These are phyloP conservation scores for Babesia gibsoni DNA, from an alignment of 169 alveolate genomes.

Conservation along the genomic window DNA sequence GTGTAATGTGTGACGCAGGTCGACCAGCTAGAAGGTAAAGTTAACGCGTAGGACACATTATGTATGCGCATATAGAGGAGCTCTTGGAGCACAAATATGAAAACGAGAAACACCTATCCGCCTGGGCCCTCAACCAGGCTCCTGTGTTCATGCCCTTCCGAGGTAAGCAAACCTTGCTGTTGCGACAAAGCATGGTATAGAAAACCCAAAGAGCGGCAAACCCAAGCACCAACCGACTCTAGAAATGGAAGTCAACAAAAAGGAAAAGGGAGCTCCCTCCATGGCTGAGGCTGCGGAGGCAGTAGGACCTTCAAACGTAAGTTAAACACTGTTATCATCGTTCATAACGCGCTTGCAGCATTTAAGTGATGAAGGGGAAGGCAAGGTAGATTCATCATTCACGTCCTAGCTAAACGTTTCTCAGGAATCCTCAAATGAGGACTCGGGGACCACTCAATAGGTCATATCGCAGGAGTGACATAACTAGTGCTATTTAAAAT, in stretches of 20 bases:
- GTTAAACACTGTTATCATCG: too few relatives aligned
- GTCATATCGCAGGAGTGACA: too few relatives aligned
- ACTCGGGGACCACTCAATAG: too few relatives aligned
- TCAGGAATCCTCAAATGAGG: too few relatives aligned
- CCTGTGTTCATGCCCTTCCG: constrained; percentile 68
- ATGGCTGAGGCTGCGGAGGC: constrained; percentile 21
- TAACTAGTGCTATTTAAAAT: too few relatives aligned
- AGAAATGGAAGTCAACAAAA: constrained; percentile 23
- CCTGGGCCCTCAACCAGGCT: constrained; percentile 67
- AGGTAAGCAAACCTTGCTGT: constrained; percentile 12
- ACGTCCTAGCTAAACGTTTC: too few relatives aligned
- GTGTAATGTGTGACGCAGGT: constrained; percentile 33
- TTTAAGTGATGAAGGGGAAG: too few relatives aligned
- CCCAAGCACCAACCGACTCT: constrained; percentile 39
- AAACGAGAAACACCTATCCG: constrained; percentile 61
- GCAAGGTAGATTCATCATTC: too few relatives aligned
- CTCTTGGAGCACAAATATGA: constrained; percentile 49
- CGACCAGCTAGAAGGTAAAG: constrained; percentile 60
- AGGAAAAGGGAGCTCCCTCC: constrained; percentile 3
- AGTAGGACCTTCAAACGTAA: too few relatives aligned
- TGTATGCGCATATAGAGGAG: constrained; percentile 45
- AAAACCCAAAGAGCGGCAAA: constrained; percentile 5
- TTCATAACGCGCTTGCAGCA: too few relatives aligned
- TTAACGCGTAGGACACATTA: background rate
- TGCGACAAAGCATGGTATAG: background rate